Evolutionary conservation across 2,329 filamentous ascomycete genomes (phyloP).

Genomic region (Celoporthe dispersa): DNA sequence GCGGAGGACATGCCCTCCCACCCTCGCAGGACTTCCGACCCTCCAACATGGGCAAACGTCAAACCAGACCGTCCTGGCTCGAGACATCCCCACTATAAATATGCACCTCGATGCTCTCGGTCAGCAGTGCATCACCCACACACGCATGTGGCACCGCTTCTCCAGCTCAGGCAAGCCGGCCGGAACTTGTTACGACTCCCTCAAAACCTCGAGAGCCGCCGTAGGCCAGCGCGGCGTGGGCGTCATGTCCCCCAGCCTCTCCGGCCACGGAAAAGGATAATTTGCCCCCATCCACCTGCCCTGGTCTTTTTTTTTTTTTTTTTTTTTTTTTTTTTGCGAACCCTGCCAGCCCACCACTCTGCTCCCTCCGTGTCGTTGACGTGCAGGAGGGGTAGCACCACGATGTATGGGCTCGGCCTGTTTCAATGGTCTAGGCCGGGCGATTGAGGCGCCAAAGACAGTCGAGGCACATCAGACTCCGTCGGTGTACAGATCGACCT

Average conservation of each 20-base stretch:
- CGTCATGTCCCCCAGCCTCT: background rate
- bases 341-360: background rate
- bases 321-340: no score
- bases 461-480: background rate
- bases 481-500: background rate
- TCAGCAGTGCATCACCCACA: constrained; percentile 3
- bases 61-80: constrained; percentile 2
- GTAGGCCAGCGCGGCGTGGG: background rate
- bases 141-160: background rate
- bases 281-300: no score
- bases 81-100: constrained; percentile 14
- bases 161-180: background rate
- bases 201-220: background rate
- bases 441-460: background rate
- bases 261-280: background rate
- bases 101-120: constrained; percentile 12
- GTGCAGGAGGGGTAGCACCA: background rate
- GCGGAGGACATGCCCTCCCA: background rate
- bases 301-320: no score
- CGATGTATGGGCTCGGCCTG: background rate
- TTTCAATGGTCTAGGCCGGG: background rate
- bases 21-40: constrained; percentile 6
- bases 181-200: background rate
- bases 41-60: constrained; percentile 1
- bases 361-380: background rate